Percentiles rank a stretch among this genome's conserved stretches.
Evolutionary conservation across 148 eudicot genomes (phyloP).

Genomic region (Spergularia bocconei): DNA sequence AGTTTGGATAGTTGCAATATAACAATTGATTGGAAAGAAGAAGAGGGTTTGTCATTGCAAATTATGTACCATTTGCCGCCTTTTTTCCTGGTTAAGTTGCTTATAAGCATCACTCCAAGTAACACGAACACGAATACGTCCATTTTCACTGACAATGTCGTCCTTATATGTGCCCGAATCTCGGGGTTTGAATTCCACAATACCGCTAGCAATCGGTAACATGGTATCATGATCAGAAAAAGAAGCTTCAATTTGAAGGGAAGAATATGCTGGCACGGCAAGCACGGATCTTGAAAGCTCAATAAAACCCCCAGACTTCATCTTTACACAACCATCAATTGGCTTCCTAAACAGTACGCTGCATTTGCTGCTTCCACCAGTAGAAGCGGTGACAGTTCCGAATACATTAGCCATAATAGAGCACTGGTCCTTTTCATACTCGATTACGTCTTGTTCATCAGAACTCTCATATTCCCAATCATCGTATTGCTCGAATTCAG

Average conservation of each 20-base stretch:
- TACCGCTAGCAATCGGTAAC: neutral
- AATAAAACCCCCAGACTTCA: neutral
- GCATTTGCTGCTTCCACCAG: neutral
- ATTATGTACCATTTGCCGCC: no score
- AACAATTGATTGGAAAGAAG: neutral
- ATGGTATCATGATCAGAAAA: neutral
- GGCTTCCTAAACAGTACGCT: neutral
- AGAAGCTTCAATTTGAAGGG: neutral
- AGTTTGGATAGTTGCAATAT: no score
- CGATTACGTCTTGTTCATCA: neutral
- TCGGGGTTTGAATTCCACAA: neutral
- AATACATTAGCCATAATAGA: neutral
- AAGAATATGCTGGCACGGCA: no score
- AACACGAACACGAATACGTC: neutral
- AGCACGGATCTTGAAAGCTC: no score
- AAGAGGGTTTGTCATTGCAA: no score
- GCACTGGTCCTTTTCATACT: neutral
- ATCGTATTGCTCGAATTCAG: neutral
- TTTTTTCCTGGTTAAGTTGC: neutral
- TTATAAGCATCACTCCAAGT: neutral
- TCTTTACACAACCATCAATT: neutral
- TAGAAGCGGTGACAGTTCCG: neutral
- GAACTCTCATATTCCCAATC: neutral
- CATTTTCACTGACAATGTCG: neutral
- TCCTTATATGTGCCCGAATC: neutral